These are phyloP conservation scores for Rhododendron ovatum DNA, from an alignment of 148 eudicot genomes.

Conservation along the genomic window DNA sequence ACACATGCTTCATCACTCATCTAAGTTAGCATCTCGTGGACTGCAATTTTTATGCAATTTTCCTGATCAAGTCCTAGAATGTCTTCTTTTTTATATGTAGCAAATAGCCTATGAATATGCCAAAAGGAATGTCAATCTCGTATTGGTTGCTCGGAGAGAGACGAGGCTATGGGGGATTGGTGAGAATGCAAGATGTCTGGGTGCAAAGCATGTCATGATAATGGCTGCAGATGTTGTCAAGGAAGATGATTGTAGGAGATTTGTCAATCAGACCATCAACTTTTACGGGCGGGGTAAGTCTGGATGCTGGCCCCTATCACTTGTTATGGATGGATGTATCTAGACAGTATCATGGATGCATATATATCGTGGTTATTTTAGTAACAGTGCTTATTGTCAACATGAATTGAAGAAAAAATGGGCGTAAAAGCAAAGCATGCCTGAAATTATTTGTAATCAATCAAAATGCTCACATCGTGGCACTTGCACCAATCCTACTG, in stretches of 20 bases:
- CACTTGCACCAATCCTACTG: neutral
- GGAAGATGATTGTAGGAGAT: constrained; percentile 87
- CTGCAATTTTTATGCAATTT: neutral
- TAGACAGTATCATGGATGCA: neutral
- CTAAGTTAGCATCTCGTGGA: neutral
- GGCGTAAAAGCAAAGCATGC: neutral
- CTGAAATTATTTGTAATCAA: neutral
- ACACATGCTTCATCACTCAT: neutral
- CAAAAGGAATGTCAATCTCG: constrained; percentile 65
- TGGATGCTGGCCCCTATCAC: neutral
- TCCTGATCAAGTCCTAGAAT: neutral
- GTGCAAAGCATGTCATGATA: constrained; percentile 75
- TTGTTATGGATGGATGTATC: neutral
- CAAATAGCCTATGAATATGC: constrained; percentile 94
- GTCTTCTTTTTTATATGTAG: constrained; percentile 25
- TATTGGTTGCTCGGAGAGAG: constrained; percentile 76
- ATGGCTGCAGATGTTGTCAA: constrained; percentile 93
- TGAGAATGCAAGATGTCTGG: constrained; percentile 63
- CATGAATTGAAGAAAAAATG: neutral
- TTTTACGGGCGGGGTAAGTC: constrained; percentile 63
- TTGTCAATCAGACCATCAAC: constrained; percentile 59
- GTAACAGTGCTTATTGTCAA: neutral
- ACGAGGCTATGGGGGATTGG: constrained; percentile 60
- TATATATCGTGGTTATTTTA: neutral
- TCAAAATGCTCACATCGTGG: neutral